Conservation (phyloP, 2,329 filamentous ascomycete genomes). For the Coniochaeta hoffmannii region DNA sequence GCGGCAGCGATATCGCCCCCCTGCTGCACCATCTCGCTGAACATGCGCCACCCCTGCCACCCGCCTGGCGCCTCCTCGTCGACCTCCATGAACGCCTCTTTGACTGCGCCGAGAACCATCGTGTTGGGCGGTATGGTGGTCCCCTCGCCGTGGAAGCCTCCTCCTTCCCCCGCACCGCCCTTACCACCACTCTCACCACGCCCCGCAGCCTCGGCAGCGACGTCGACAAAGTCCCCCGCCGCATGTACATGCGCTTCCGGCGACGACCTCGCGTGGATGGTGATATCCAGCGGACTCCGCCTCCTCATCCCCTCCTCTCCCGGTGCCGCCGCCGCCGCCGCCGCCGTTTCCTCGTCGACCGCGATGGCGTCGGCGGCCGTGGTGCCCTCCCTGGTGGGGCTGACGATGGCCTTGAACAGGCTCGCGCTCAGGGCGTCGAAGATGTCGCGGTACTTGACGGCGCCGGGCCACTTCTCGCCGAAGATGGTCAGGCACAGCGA, state of each 20-base stretch:
- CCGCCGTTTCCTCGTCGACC: background rate
- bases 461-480: slow-evolving; percentile 20
- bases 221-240: background rate
- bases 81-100: slow-evolving; percentile 21
- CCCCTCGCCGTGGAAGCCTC: background rate
- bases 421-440: slow-evolving; percentile 17
- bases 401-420: slow-evolving; percentile 15
- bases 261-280: background rate
- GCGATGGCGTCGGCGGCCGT: background rate
- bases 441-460: slow-evolving; percentile 21
- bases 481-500: slow-evolving; percentile 20
- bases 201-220: background rate
- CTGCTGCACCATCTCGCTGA: slow-evolving; percentile 18
- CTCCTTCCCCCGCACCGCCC: background rate
- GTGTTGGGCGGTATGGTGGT: slow-evolving; percentile 1
- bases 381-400: background rate
- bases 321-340: background rate
- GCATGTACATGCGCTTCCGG: background rate
- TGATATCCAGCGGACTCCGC: slow-evolving; percentile 1
- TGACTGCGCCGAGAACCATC: slow-evolving; percentile 15
- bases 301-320: background rate
- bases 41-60: slow-evolving; percentile 21
- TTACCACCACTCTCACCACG: background rate
- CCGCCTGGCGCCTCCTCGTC: slow-evolving; percentile 19
- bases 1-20: background rate